Percentiles rank a stretch among this genome's conserved stretches.
Evolutionary conservation across 2,329 filamentous ascomycete genomes (phyloP).

Genomic region (Camptophora hylomeconis): DNA sequence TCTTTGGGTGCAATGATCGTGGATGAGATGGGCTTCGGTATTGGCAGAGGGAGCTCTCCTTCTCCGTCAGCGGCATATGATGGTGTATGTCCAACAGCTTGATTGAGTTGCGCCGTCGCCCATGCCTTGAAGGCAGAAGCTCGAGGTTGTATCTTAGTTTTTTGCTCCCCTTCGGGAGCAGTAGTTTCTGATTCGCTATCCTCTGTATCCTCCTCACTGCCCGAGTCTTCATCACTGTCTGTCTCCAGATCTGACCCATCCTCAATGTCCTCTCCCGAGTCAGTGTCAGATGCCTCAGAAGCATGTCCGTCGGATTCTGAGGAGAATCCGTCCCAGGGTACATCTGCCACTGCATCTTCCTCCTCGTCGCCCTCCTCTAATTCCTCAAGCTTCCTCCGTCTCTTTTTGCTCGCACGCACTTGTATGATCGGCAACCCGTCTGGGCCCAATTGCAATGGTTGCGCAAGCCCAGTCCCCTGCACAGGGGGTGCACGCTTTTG

Average conservation of each 20-base stretch:
- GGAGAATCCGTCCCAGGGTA: conserved; percentile 34
- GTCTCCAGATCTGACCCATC: conserved; percentile 1
- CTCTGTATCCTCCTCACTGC: conserved; percentile 14
- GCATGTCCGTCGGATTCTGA: conserved; percentile 29
- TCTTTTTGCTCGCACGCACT: conserved; percentile 60
- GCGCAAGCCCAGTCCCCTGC: conserved; percentile 67
- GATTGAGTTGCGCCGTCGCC: conserved; percentile 76
- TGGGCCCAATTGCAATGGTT: conserved; percentile 68
- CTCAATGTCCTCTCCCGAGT: conserved; percentile 10
- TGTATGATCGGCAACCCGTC: conserved; percentile 64
- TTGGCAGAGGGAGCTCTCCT: conserved; percentile 26
- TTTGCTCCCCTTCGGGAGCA: conserved; percentile 23
- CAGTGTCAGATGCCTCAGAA: conserved; percentile 1
- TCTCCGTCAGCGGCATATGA: conserved; percentile 25
- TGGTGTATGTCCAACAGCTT: conserved; percentile 56
- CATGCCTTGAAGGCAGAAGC: conserved; percentile 78
- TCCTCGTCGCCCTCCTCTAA: conserved; percentile 2
- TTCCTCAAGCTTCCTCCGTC: conserved; percentile 18
- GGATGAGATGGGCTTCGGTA: conserved; percentile 4
- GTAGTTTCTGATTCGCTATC: conserved; percentile 21
- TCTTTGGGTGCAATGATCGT: conserved; percentile 3
- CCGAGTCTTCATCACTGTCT: conserved; percentile 18
- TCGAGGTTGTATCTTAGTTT: conserved; percentile 31
- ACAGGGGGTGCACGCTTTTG: conserved; percentile 1
- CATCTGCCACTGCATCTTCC: conserved; percentile 23